Base-by-base conservation (phyloP, 1,284 basidiomycete genomes). In the Sphaerobolus stellatus region DNA sequence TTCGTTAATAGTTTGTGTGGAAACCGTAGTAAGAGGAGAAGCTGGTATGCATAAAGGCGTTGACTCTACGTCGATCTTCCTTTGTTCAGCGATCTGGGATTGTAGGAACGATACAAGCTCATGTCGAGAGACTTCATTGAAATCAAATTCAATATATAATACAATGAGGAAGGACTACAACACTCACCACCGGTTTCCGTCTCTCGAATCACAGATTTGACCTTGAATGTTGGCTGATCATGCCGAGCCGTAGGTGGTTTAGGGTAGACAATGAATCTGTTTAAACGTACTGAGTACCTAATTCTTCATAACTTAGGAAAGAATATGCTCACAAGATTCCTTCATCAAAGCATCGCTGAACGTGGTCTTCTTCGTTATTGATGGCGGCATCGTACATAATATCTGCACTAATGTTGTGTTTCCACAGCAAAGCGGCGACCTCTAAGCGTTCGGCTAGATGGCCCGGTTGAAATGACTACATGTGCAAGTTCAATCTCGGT, bases 311-410 rank as follows among this genome's bases (percentile, higher is more conserved):
- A 9, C 7, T 18, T 22, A 36, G 41, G 4, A 41, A 44, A 25
- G 28, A 33, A 28, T 27, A 27, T 4, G 74, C 86, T 57, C 62
- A 91, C 89, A 92, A 64, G 41, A 92, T 90, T 13, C 90, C 89
- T 66, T 92, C 89, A 22, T 83, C 72, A n/a, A 71, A 71, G 63
- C 89, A 92, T 28, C 80, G 70, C 43, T 87, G 85, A 18, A 82
- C 68, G 60, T 86, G 77, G 54, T 79, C 82, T 68, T 88, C 86
- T 51, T 86, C 83, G 5, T 71, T 67, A 56, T 84, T 82, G 40
- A 91, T 67, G 9, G 81, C 84, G 5, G 79, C 78, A 58, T 92
- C 90, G 63, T 94, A 94, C 83, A 93, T 92, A 57, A 94, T 71
- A 69, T 94, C 92, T 0, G 91, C 87, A 59, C 89, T 89, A 64